These are phyloP conservation scores for Dictyostelium purpureum DNA, from an alignment of 78 protist genomes.

Conservation along the genomic window DNA sequence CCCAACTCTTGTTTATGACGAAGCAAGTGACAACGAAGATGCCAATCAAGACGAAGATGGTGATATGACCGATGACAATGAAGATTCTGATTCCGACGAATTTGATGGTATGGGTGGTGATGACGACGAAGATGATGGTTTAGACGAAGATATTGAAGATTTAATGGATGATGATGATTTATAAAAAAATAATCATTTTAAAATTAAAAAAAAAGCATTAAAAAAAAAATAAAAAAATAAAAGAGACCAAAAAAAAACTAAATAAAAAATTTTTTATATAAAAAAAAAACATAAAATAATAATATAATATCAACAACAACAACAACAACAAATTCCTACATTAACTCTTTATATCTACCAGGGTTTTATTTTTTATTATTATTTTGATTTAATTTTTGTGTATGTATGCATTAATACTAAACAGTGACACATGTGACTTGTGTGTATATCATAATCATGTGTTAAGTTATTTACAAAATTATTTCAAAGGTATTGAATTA, in stretches of 20 bases:
- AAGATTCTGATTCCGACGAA: slow-evolving; percentile 12
- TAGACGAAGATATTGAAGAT: slow-evolving; percentile 17
- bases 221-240: neutral
- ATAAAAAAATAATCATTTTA: neutral
- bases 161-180: slow-evolving; percentile 20
- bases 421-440: too few species aligned
- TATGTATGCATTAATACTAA: too few species aligned
- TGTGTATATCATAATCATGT: too few species aligned
- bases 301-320: too few species aligned
- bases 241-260: neutral
- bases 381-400: too few species aligned
- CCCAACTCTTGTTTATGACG: slow-evolving; percentile 50
- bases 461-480: too few species aligned
- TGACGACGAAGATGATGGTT: slow-evolving; percentile 18
- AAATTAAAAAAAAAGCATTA: neutral
- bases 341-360: too few species aligned
- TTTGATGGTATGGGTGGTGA: slow-evolving; percentile 6
- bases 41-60: slow-evolving; percentile 34
- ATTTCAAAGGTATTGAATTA: too few species aligned
- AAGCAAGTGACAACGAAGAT: slow-evolving; percentile 3
- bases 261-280: neutral
- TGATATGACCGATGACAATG: slow-evolving; percentile 24
- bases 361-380: too few species aligned
- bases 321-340: too few species aligned
- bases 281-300: neutral